Evolutionary conservation across 805 yeast species (phyloP).

Genomic region (Starmerella lactis-condensi): DNA sequence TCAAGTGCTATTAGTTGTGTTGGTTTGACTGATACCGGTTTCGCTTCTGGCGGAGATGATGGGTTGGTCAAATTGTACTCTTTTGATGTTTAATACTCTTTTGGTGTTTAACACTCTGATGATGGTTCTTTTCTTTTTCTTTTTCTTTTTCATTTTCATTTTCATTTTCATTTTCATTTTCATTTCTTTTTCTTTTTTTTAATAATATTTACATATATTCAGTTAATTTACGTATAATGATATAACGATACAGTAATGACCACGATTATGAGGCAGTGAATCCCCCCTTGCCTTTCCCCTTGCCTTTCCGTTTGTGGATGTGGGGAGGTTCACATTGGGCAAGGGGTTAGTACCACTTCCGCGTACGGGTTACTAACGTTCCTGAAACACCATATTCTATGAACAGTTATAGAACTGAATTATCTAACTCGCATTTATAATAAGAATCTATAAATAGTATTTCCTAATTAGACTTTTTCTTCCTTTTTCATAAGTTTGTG

Average conservation of each 20-base stretch:
- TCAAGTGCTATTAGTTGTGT: slow-evolving; percentile 40
- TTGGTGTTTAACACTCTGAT: too few relatives aligned
- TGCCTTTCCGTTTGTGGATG: neutral
- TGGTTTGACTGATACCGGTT: slow-evolving; percentile 70
- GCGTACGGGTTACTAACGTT: too few relatives aligned
- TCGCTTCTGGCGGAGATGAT: slow-evolving; percentile 77
- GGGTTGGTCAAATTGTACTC: slow-evolving; percentile 75
- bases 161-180: slow-evolving; percentile 2
- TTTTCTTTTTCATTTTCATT: slow-evolving; percentile 1
- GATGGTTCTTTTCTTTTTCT: neutral
- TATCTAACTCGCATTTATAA: too few relatives aligned
- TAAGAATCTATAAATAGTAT: too few relatives aligned
- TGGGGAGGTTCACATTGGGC: neutral
- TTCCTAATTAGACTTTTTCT: too few relatives aligned
- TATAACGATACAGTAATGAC: neutral
- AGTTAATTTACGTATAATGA: neutral
- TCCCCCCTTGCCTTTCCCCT: neutral
- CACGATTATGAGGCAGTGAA: neutral
- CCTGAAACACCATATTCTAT: too few relatives aligned
- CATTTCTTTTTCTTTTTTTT: too few relatives aligned
- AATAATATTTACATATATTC: neutral
- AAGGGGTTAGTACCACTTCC: neutral
- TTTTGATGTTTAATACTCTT: too few relatives aligned
- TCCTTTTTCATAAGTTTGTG: too few relatives aligned
- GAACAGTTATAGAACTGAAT: too few relatives aligned